Percentiles rank a stretch among this genome's conserved stretches.
phyloP scores from a whole-genome alignment of 352 stramenopile species.

The Thraustotheca clavata region DNA sequence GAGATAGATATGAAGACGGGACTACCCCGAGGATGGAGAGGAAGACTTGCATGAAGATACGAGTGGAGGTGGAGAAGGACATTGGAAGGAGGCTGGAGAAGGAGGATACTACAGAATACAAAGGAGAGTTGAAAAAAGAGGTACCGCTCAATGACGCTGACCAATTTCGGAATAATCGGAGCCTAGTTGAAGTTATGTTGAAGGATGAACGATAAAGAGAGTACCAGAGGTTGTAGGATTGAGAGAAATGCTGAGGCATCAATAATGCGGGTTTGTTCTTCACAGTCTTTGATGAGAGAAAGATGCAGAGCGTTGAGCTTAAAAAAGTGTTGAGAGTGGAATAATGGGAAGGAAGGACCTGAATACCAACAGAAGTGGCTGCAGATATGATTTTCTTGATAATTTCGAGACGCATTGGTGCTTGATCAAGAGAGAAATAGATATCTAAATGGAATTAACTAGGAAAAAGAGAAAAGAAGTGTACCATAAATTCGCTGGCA shows the following conservation, averaged over 20 bases:
- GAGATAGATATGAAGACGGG: neutral
- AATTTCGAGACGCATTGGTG: neutral
- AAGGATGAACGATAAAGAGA: neutral
- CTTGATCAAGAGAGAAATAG: neutral
- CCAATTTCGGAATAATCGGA: neutral
- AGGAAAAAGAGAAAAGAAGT: neutral
- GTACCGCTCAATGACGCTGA: neutral
- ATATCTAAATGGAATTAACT: neutral
- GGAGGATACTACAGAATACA: neutral
- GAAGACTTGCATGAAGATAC: neutral
- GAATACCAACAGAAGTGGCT: neutral
- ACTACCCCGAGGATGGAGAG: neutral
- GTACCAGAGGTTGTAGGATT: neutral
- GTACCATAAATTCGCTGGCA: slow-evolving; percentile 3
- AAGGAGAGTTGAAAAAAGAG: neutral
- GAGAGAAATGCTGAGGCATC: neutral
- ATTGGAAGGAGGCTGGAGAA: neutral
- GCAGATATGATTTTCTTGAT: neutral
- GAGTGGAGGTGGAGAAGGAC: neutral
- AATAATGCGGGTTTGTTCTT: neutral
- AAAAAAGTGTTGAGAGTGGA: neutral
- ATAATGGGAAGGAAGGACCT: neutral
- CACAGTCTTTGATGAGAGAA: slow-evolving; percentile 1
- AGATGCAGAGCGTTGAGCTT: neutral
- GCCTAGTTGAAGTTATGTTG: neutral